Conservation (phyloP, 345 rosid genomes). For the Linum usitatissimum region DNA sequence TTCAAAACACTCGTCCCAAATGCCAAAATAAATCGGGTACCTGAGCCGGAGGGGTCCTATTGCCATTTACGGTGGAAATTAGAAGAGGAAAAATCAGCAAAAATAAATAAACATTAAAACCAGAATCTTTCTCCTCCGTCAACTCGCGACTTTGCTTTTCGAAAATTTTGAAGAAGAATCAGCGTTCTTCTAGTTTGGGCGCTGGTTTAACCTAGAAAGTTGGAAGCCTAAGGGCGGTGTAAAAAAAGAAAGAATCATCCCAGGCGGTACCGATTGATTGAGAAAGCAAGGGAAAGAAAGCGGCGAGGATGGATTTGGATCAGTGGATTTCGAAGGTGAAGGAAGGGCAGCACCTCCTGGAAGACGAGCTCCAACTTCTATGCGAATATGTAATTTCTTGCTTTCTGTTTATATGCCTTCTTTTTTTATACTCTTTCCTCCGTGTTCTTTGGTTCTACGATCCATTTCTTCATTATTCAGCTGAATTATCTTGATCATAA, state of each 20-base stretch:
- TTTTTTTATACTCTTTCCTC: constrained; percentile 1
- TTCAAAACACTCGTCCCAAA: too few relatives aligned
- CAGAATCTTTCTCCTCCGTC: not conserved
- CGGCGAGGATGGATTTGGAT: constrained; percentile 75
- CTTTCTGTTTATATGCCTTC: not conserved
- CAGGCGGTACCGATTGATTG: not conserved
- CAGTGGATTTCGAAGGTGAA: constrained; percentile 95
- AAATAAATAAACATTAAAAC: too few relatives aligned
- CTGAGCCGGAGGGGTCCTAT: too few relatives aligned
- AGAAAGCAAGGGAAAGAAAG: constrained; percentile 4
- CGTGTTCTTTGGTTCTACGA: not conserved
- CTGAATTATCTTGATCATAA: not conserved
- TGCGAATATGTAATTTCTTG: constrained; percentile 68
- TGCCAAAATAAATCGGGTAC: too few relatives aligned
- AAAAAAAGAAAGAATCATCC: not conserved
- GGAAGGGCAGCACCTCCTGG: constrained; percentile 86
- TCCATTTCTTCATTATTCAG: not conserved
- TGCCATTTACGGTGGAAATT: too few relatives aligned
- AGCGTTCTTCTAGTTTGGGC: not conserved
- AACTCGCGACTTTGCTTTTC: not conserved
- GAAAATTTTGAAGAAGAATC: not conserved
- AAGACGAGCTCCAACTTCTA: constrained; percentile 96
- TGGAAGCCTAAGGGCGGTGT: not conserved
- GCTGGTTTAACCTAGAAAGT: constrained; percentile 1
- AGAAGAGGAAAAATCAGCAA: too few relatives aligned